Percentiles rank a stretch among this genome's conserved stretches.
phyloP scores from a whole-genome alignment of 257 asterid species.

The Anisodus acutangulus region DNA sequence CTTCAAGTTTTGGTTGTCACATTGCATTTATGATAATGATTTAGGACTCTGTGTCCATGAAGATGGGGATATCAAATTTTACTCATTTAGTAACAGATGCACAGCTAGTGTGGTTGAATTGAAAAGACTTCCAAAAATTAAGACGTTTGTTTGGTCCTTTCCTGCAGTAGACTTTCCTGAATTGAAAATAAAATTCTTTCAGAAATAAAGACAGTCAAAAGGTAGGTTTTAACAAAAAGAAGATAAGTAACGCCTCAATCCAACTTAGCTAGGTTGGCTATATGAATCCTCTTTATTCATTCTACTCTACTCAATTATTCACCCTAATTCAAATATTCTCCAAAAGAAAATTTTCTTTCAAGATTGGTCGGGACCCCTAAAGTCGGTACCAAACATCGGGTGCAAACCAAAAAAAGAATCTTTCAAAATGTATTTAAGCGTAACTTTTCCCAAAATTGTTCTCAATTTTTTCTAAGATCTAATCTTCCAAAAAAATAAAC shows the following conservation, averaged over 20 bases:
- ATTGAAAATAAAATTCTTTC: background rate
- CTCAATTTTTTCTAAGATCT: background rate
- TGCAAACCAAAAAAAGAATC: background rate
- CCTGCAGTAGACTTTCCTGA: background rate
- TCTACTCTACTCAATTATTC: background rate
- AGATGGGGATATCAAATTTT: conserved; percentile 1
- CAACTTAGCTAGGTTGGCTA: background rate
- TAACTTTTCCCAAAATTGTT: background rate
- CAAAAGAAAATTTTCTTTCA: background rate
- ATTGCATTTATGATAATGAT: background rate
- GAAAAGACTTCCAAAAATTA: conserved; percentile 5
- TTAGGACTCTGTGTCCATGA: background rate
- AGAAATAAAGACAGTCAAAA: background rate
- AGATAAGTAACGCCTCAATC: conserved; percentile 1
- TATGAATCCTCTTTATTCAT: background rate
- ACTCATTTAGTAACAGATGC: background rate
- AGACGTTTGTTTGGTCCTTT: background rate
- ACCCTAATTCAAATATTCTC: background rate
- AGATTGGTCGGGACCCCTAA: background rate
- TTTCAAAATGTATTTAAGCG: background rate
- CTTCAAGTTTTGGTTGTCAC: conserved; percentile 21
- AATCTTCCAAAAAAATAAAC: background rate
- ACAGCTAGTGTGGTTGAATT: background rate
- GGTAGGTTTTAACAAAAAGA: background rate
- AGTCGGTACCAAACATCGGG: background rate